Evolutionary conservation across 306 rosid species (phyloP), one percentile per base, ranked within the genome.

Genomic region (peach (Prunus persica)): DNA sequence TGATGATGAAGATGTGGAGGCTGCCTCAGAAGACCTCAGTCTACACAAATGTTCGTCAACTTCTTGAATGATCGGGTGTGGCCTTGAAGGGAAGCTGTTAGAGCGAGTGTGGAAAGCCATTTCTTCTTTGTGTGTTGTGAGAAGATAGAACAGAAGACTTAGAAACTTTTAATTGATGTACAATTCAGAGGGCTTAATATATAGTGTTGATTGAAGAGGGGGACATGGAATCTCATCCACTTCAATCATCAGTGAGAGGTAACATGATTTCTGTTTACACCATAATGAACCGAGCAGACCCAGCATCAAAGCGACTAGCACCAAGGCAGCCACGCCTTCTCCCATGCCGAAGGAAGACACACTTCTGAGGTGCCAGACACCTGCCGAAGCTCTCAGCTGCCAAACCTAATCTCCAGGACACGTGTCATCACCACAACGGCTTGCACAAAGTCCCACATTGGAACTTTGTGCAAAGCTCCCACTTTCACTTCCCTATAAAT

Each of bases 61-160:
- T 49, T 77, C 73, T 32, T 58, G 56, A 66, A 83, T 3, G 45
- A 74, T 43, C 1, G 87, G 85, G 77, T 86, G 81, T 46, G 86
- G 81, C 75, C 81, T 80, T 13, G 87, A 72, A 7, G 87, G 87
- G 11, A 82, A 76, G 77, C 83, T 83, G 77, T 80, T 74, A 19
- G 87, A 82, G 19, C 87, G 85, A 20, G 67, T 34, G 25, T 83
- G 85, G 67, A 51, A 50, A 66, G 83, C 84, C 85, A 78, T 84
- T 64, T 41, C 25, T 19, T 27, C 18, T 27, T 9, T 28, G 28
- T 28, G 45, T 16, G 8, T 28, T 24, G 13, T 20, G 58, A 68
- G 43, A 27, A 7, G 60, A 69, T 47, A 69, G 45, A 69, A 47
- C 4, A 47, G 60, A 47, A 25, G 73, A 25, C 3, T 5, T 69